Percentiles rank a stretch among this genome's conserved stretches.
phyloP scores from a whole-genome alignment of 768 basidiomycete genomes.

The Boletales sp. region DNA sequence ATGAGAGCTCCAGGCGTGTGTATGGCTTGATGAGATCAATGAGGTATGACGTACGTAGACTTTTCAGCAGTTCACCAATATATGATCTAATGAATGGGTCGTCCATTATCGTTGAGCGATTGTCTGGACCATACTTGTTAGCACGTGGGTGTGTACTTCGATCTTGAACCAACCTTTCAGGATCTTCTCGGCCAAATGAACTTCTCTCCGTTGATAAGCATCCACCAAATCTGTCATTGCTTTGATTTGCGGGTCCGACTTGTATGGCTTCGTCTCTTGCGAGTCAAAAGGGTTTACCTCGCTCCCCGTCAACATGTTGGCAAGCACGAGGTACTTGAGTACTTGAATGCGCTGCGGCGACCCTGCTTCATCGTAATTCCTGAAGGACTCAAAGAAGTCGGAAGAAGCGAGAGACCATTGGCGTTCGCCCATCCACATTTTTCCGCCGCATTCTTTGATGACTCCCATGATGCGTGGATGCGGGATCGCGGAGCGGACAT shows the following conservation, averaged over 20 bases:
- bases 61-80: constrained; percentile 93
- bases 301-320: constrained; percentile 97
- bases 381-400: constrained; percentile 98
- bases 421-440: constrained; percentile 99
- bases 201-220: constrained; percentile 94
- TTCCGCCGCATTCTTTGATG: constrained; percentile 98
- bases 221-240: constrained; percentile 98
- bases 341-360: constrained; percentile 97
- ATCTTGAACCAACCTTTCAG: constrained; percentile 59
- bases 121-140: constrained; percentile 50
- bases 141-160: neutral
- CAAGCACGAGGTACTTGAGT: constrained; percentile 94
- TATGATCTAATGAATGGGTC: constrained; percentile 93
- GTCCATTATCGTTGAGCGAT: constrained; percentile 93
- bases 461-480: constrained; percentile 99
- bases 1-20: constrained; percentile 87
- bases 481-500: constrained; percentile 92
- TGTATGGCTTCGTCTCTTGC: constrained; percentile 98
- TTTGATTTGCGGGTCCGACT: constrained; percentile 92
- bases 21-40: constrained; percentile 99
- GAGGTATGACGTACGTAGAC: constrained; percentile 92
- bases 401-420: constrained; percentile 97
- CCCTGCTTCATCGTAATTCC: constrained; percentile 97
- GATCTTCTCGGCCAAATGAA: constrained; percentile 97
- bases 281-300: constrained; percentile 99